Evolutionary conservation across 176 grass and related monocot genomes (phyloP), one percentile per base, ranked within the genome.

Genomic region (Bromus sterilis): DNA sequence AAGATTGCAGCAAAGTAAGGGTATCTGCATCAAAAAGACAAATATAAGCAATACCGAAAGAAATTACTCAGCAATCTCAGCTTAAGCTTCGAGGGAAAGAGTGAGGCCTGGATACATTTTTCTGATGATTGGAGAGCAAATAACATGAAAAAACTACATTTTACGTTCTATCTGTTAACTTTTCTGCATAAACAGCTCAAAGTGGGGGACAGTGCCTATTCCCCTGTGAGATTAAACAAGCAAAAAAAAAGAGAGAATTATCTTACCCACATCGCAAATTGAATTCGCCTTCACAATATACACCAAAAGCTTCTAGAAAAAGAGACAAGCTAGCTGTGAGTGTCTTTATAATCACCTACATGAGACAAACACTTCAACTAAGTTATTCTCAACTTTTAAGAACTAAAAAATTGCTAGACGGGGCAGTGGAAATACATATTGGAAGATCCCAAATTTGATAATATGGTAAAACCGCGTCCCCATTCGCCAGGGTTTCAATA

Each of bases 281-380:
- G 85, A 99, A 99, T 82, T 91, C 86, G 57, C 93, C 96, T 51
- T 99, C 93, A 91, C 91, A 99, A 82, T 99, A 99, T 72, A 89
- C 89, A 80, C 89, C 87, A 80, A 96, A 99, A 77, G 91, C 87
- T 96, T 99, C 91, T 86, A 96, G 83, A 87, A 95, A 74, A 86
- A 95, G 91, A 78, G 96, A 95, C 73, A 91, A 86, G 44, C 46
- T 95, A 84, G 96, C 93, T 51, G 90, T 95, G 35, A 98, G 82
- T 34, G 96, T 98, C 86, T 98, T 98, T 90, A 98, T 98, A 71
- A 98, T 95, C 84, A 99, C 89, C 96, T 95, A 87, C 46, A 74
- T 37, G 77, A 58, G 82, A 37, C 78, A 70, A 39, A n/a, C 2
- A 31, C 26, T 75, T 32, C 78, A 71, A 63, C 13, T 78, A 80